Evolutionary conservation across 225 moss, liverwort and hornwort species (phyloP).

Genomic region (Pleurozium schreberi): DNA sequence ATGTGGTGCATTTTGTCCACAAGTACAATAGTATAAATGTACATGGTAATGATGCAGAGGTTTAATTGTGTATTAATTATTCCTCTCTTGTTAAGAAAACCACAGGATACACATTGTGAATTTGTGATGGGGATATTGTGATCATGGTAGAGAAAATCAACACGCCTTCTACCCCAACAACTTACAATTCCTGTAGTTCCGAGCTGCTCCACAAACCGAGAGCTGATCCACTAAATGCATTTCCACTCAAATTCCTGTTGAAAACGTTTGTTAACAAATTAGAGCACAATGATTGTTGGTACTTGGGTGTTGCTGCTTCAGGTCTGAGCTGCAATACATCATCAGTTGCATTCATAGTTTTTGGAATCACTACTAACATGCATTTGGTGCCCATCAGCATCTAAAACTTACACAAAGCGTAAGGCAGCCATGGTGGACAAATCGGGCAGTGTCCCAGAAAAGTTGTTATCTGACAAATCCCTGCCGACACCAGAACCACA

Average conservation of each 20-base stretch:
- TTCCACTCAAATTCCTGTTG: slow-evolving; percentile 1
- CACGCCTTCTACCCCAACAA: not conserved
- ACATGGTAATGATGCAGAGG: not conserved
- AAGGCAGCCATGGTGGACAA: not conserved
- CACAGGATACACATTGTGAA: not conserved
- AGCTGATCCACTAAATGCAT: not conserved
- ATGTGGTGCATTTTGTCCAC: not conserved
- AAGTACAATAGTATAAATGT: not conserved
- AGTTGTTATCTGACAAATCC: not conserved
- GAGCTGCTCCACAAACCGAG: not conserved
- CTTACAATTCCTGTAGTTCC: not conserved
- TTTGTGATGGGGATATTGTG: not conserved
- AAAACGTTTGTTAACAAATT: not conserved
- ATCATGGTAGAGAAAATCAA: not conserved
- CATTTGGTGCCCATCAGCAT: not conserved
- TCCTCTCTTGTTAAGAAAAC: no score
- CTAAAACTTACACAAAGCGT: not conserved
- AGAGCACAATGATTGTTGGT: not conserved
- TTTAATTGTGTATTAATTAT: no score
- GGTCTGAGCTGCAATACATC: not conserved
- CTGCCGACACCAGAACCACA: not conserved
- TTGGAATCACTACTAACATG: not conserved
- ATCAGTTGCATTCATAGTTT: not conserved
- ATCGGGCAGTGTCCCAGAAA: not conserved
- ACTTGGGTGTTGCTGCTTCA: not conserved